A percentile compares a stretch with the other conserved stretches of the same genome.
Evolutionary conservation across 2,329 filamentous ascomycete genomes (phyloP).

Genomic region (Orbilia ellipsospora): DNA sequence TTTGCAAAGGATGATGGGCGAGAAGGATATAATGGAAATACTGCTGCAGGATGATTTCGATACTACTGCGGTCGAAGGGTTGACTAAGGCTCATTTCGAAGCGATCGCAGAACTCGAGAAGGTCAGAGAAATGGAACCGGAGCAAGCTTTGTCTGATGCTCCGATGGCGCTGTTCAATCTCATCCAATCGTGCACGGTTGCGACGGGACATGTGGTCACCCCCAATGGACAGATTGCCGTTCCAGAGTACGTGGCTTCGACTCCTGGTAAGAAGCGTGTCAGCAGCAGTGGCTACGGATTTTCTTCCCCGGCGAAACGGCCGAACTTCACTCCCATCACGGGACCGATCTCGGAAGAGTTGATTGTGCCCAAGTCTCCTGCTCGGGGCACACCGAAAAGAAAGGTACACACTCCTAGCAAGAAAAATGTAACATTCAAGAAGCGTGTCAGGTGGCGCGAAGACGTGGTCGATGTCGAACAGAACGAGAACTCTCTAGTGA

Average conservation of each 20-base stretch:
- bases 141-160: slow-evolving; percentile 82
- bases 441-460: slow-evolving; percentile 90
- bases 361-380: slow-evolving; percentile 63
- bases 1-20: slow-evolving; percentile 82
- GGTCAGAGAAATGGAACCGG: slow-evolving; percentile 82
- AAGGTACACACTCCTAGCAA: slow-evolving; percentile 63
- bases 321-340: slow-evolving; percentile 40
- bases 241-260: slow-evolving; percentile 58
- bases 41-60: slow-evolving; percentile 80
- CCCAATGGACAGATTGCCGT: slow-evolving; percentile 76
- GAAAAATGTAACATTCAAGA: slow-evolving; percentile 69
- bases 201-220: slow-evolving; percentile 86
- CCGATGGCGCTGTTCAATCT: slow-evolving; percentile 81
- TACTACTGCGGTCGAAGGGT: slow-evolving; percentile 79
- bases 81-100: slow-evolving; percentile 91
- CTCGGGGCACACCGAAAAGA: slow-evolving; percentile 58
- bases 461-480: slow-evolving; percentile 79
- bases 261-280: slow-evolving; percentile 57
- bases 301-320: slow-evolving; percentile 58
- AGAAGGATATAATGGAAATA: slow-evolving; percentile 82
- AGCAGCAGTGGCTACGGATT: slow-evolving; percentile 42
- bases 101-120: slow-evolving; percentile 84
- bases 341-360: slow-evolving; percentile 59
- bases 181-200: slow-evolving; percentile 78
- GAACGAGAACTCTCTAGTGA: slow-evolving; percentile 76